Conservation (phyloP, 805 yeast genomes). For the Starmerella stellata region DNA sequence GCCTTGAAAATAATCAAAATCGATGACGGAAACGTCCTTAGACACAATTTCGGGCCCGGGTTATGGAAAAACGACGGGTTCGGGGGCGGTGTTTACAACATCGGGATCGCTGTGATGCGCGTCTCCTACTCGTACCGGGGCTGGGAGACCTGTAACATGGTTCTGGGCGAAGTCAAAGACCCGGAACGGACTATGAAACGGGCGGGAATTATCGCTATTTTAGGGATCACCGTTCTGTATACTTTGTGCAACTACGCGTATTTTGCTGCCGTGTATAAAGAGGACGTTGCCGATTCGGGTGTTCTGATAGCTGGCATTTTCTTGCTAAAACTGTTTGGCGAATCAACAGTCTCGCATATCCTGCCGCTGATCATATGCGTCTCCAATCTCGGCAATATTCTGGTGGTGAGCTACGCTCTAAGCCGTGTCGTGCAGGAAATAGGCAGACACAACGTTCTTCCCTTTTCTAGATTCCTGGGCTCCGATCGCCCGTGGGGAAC, state of each 20-base stretch:
- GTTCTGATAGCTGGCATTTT: slow-evolving; percentile 47
- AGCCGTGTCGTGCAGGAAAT: slow-evolving; percentile 41
- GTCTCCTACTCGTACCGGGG: slow-evolving; percentile 50
- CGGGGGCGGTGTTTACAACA: slow-evolving; percentile 31
- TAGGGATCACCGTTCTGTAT: slow-evolving; percentile 35
- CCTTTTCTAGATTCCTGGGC: slow-evolving; percentile 33
- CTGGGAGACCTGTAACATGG: slow-evolving; percentile 55
- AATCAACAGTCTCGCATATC: slow-evolving; percentile 31
- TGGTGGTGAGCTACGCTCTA: slow-evolving; percentile 47
- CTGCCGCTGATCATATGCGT: slow-evolving; percentile 42
- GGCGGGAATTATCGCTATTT: slow-evolving; percentile 44
- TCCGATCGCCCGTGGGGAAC: slow-evolving; percentile 25
- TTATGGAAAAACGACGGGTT: slow-evolving; percentile 28
- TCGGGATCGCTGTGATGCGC: slow-evolving; percentile 39
- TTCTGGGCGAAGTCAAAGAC: slow-evolving; percentile 37
- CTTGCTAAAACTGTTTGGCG: slow-evolving; percentile 41
- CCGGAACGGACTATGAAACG: slow-evolving; percentile 40
- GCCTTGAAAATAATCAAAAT: slow-evolving; percentile 12
- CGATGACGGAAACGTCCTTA: slow-evolving; percentile 21
- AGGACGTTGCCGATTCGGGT: slow-evolving; percentile 32
- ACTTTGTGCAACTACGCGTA: slow-evolving; percentile 41
- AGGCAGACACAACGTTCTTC: slow-evolving; percentile 34
- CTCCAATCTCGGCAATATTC: slow-evolving; percentile 46
- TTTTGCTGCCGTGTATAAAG: slow-evolving; percentile 33
- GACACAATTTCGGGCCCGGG: slow-evolving; percentile 23